Evolutionary conservation across 2,329 filamentous ascomycete species (phyloP), one percentile per base, ranked within the genome.

Genomic region (Fusarium humuli): DNA sequence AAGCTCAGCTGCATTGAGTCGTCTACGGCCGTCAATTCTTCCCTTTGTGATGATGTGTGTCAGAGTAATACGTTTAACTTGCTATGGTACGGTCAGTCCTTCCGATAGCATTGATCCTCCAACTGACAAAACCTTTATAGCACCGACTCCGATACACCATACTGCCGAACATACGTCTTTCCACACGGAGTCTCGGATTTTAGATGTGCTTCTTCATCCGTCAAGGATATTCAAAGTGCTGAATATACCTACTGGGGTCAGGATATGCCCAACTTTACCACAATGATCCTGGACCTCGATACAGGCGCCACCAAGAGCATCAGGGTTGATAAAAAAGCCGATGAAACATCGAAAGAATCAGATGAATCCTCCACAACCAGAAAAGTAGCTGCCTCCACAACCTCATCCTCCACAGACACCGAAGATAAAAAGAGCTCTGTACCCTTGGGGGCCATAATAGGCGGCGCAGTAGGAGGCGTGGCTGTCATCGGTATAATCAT

Each of bases 131-230:
- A n/a, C n/a, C n/a, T n/a, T 12, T 14, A 2, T 16, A 61, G 59
- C 20, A 61, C 59, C 2, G 1, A 61, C 1, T 25, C 29, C 4
- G 37, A 61, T 0, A 14, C 4, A 2, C 59, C 59, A 7, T 53
- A 37, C 1, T 61, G 59, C 1, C 59, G 59, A n/a, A 61, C 59
- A 1, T 61, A 61, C n/a, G 6, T 4, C 7, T 61, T 20, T 11
- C 56, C 56, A 8, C n/a, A 59, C 2, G 59, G 56, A 1, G 4
- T 61, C 2, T 1, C 0, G 20, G 56, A 61, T 10, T 61, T 29
- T 1, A 40, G 59, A 18, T 61, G 59, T 1, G 59, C 56, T 3
- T 61, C 59, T 4, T 25, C 59, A 3, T 4, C 56, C 0, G 37
- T 61, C 3, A 34, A 25, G 1, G 0, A 16, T 0, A 4, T 18